Evolutionary conservation across 352 stramenopile genomes (phyloP).

Genomic region (Stramenopiles sp.): DNA sequence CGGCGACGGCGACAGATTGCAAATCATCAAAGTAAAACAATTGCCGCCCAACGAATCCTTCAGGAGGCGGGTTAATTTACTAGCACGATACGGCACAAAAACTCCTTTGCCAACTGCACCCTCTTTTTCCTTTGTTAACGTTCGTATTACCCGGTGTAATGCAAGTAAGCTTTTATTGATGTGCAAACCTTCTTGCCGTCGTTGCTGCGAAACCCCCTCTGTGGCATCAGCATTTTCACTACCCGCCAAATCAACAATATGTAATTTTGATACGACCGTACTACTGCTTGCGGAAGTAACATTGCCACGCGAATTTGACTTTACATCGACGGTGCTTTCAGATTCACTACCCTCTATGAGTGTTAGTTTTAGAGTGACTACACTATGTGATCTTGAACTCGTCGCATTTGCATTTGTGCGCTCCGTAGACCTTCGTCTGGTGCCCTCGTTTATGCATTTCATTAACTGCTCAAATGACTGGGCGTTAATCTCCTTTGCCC

Average conservation of each 20-base stretch:
- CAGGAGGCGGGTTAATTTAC: constrained; percentile 59
- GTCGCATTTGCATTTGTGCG: constrained; percentile 2
- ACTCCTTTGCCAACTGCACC: background rate
- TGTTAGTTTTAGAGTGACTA: background rate
- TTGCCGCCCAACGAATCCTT: constrained; percentile 54
- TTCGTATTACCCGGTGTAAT: constrained; percentile 4
- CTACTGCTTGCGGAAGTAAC: too few species aligned
- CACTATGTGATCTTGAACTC: constrained; percentile 9
- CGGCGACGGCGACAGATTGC: constrained; percentile 44
- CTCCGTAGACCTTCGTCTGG: background rate
- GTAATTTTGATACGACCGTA: constrained; percentile 2
- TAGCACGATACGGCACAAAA: constrained; percentile 62
- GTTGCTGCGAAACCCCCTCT: background rate
- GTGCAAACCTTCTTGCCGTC: constrained; percentile 6
- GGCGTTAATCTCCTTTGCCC: background rate
- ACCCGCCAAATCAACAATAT: constrained; percentile 4
- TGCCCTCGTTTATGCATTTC: background rate
- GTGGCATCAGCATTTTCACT: constrained; percentile 6
- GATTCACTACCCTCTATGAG: background rate
- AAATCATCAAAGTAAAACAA: constrained; percentile 70
- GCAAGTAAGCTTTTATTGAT: constrained; percentile 11
- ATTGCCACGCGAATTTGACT: too few species aligned
- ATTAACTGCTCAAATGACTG: background rate
- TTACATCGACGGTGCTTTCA: too few species aligned
- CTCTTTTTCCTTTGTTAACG: background rate